Conservation (phyloP, 1,284 basidiomycete species). For the Coniophora puteana region DNA sequence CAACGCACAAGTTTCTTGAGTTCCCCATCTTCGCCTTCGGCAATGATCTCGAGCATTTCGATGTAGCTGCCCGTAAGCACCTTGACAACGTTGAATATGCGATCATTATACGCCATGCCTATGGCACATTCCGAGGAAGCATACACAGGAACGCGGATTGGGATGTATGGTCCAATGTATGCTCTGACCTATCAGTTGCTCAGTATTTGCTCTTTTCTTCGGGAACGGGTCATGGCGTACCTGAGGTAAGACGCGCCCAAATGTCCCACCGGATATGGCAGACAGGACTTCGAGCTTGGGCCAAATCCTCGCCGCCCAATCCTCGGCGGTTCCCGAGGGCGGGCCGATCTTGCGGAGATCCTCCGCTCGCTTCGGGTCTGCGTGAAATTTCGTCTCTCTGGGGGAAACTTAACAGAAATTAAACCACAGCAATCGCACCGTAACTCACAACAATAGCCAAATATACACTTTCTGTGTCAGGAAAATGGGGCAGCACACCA, state of each 20-base stretch:
- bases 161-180: constrained; percentile 4
- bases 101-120: neutral
- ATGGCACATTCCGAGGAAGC: neutral
- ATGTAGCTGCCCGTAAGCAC: neutral
- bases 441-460: too few species aligned
- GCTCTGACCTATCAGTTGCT: neutral
- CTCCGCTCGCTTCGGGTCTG: constrained; percentile 12
- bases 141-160: constrained; percentile 1
- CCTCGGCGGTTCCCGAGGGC: neutral
- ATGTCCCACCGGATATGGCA: constrained; percentile 1
- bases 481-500: constrained; percentile 10
- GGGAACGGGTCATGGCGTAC: constrained; percentile 1
- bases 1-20: neutral
- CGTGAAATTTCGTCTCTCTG: constrained; percentile 8
- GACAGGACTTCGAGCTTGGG: neutral
- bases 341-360: constrained; percentile 7
- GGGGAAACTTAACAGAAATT: neutral
- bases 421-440: too few species aligned
- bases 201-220: neutral
- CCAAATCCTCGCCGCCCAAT: constrained; percentile 1
- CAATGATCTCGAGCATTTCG: constrained; percentile 3
- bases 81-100: constrained; percentile 4
- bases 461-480: constrained; percentile 1
- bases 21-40: neutral
- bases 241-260: constrained; percentile 1